These are phyloP conservation scores for Medicago truncatula DNA, from an alignment of 306 rosid genomes.

Conservation along the genomic window DNA sequence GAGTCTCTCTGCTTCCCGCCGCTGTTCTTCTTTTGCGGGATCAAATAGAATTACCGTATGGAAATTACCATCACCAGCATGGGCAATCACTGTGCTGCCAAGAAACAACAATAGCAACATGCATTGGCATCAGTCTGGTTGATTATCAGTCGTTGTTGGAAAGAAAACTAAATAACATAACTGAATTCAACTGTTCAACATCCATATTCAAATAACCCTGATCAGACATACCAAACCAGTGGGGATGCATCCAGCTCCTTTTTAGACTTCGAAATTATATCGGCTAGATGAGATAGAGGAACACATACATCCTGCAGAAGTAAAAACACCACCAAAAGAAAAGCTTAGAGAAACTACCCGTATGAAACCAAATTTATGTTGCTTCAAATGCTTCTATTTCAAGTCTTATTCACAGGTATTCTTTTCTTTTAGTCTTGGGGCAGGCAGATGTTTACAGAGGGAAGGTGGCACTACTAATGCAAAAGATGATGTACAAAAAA, in stretches of 20 bases:
- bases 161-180: slow-evolving; percentile 27
- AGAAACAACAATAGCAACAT: slow-evolving; percentile 34
- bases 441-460: slow-evolving; percentile 23
- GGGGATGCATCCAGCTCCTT: slow-evolving; percentile 78
- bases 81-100: slow-evolving; percentile 85
- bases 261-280: slow-evolving; percentile 83
- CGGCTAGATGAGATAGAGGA: slow-evolving; percentile 89
- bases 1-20: slow-evolving; percentile 79
- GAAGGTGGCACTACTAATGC: slow-evolving; percentile 10
- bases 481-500: background rate
- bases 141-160: slow-evolving; percentile 25
- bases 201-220: slow-evolving; percentile 35
- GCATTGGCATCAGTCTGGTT: slow-evolving; percentile 28
- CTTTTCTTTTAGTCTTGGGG: slow-evolving; percentile 20
- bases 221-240: slow-evolving; percentile 73
- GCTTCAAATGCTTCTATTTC: slow-evolving; percentile 27
- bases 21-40: slow-evolving; percentile 73
- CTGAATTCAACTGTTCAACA: slow-evolving; percentile 3
- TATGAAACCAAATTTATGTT: slow-evolving; percentile 1
- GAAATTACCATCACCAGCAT: slow-evolving; percentile 99
- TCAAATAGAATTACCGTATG: slow-evolving; percentile 81
- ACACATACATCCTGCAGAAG: slow-evolving; percentile 87
- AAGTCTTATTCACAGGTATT: slow-evolving; percentile 23
- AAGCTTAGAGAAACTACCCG: slow-evolving; percentile 20
- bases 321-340: background rate